These are phyloP conservation scores for Globisporangium orthogonon DNA, from an alignment of 352 stramenopile species.

Conservation along the genomic window DNA sequence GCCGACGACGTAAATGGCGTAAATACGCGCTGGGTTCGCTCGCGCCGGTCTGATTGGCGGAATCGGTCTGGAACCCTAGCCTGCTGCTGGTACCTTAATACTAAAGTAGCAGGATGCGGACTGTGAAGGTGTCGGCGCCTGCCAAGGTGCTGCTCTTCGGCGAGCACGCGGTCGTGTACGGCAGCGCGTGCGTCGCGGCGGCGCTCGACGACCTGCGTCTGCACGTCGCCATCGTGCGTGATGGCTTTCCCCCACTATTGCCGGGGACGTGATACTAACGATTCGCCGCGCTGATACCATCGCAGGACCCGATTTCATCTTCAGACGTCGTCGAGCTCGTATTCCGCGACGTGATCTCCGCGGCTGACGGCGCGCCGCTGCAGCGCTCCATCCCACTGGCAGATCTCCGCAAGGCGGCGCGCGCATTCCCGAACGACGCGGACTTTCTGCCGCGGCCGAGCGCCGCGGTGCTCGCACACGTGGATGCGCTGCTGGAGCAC, in stretches of 20 bases:
- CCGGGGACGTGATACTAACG: no score
- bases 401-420: slow-evolving; percentile 25
- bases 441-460: slow-evolving; percentile 47
- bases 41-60: no score
- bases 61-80: no score
- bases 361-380: slow-evolving; percentile 21
- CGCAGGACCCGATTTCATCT: neutral
- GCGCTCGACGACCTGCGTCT: slow-evolving; percentile 83
- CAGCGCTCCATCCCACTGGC: slow-evolving; percentile 26
- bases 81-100: no score
- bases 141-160: slow-evolving; percentile 89
- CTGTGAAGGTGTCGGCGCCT: slow-evolving; percentile 59
- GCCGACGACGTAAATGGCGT: no score
- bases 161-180: slow-evolving; percentile 88
- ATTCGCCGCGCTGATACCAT: no score
- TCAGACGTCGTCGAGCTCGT: slow-evolving; percentile 26
- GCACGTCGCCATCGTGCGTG: slow-evolving; percentile 67
- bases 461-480: slow-evolving; percentile 28
- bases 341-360: slow-evolving; percentile 48
- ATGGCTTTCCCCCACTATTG: no score
- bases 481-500: slow-evolving; percentile 37
- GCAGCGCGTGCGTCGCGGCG: slow-evolving; percentile 72
- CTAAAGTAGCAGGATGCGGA: neutral
- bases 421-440: slow-evolving; percentile 25
- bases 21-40: no score